Conservation (phyloP, 2,329 filamentous ascomycete species). For the Cytospora paraplurivora region DNA sequence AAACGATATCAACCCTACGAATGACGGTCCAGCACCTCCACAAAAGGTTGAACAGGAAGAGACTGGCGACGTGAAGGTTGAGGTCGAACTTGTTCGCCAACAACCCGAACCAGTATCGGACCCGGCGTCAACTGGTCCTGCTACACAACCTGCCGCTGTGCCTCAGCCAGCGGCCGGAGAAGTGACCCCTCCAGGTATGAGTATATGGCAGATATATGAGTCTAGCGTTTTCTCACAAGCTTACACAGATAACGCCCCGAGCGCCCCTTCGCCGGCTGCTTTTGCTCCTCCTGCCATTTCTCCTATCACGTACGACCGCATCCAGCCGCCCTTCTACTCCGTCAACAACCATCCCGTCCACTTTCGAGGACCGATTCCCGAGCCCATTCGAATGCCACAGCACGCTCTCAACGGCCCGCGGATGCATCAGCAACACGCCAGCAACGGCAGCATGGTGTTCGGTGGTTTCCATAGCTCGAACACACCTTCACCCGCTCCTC, state of each 20-base stretch:
- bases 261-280: conserved; percentile 20
- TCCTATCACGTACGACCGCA: conserved; percentile 25
- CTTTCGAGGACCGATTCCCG: conserved; percentile 24
- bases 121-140: conserved; percentile 7
- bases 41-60: conserved; percentile 16
- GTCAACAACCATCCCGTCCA: conserved; percentile 23
- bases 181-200: conserved; percentile 26
- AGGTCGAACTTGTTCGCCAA: neutral
- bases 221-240: conserved; percentile 5
- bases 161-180: conserved; percentile 21
- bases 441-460: conserved; percentile 59
- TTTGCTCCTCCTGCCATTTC: conserved; percentile 18
- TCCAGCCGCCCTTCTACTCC: conserved; percentile 29
- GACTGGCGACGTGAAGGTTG: conserved; percentile 1
- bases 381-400: conserved; percentile 26
- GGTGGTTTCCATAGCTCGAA: conserved; percentile 57
- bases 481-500: conserved; percentile 59
- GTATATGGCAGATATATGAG: neutral
- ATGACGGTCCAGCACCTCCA: conserved; percentile 3
- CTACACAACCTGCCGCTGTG: conserved; percentile 15
- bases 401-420: conserved; percentile 38
- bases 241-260: conserved; percentile 19
- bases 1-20: conserved; percentile 10
- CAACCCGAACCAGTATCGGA: conserved; percentile 11
- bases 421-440: conserved; percentile 56